phyloP scores from a whole-genome alignment of 176 grass and related monocot species.

The Zoysia pacifica region DNA sequence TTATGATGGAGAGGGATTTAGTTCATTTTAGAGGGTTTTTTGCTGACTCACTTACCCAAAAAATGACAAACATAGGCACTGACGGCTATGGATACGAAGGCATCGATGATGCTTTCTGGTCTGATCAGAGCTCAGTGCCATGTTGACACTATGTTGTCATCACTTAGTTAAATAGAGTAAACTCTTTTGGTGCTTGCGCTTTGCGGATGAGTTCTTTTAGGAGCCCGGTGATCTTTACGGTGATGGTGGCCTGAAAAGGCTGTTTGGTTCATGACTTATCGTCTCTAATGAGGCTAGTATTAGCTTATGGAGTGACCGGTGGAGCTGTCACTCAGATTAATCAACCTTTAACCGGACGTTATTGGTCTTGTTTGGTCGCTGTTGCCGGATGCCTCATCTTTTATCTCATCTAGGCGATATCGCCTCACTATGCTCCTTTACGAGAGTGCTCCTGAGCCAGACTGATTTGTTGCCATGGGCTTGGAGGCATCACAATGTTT shows the following conservation, averaged over 20 bases:
- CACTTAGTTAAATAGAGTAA: constrained; percentile 8
- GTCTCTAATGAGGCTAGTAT: not conserved
- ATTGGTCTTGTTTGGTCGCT: constrained; percentile 16
- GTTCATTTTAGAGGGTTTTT: no score
- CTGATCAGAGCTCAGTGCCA: not conserved
- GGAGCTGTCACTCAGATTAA: constrained; percentile 23
- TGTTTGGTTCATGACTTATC: not conserved
- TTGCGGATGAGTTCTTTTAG: not conserved
- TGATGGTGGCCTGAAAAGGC: not conserved
- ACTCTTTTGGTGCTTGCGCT: constrained; percentile 28
- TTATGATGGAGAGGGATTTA: no score
- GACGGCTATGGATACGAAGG: not conserved
- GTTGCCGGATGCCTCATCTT: not conserved
- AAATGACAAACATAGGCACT: not conserved
- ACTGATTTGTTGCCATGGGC: not conserved
- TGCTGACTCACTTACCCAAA: no score
- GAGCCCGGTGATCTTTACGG: not conserved
- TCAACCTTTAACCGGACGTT: not conserved
- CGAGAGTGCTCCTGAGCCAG: not conserved
- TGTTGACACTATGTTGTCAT: constrained; percentile 41
- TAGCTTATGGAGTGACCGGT: constrained; percentile 1
- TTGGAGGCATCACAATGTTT: not conserved
- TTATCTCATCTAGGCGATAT: not conserved
- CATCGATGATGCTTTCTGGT: constrained; percentile 19
- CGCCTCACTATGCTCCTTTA: not conserved